phyloP scores from a whole-genome alignment of 139 green algal genomes.

The Chlorella sp. region DNA sequence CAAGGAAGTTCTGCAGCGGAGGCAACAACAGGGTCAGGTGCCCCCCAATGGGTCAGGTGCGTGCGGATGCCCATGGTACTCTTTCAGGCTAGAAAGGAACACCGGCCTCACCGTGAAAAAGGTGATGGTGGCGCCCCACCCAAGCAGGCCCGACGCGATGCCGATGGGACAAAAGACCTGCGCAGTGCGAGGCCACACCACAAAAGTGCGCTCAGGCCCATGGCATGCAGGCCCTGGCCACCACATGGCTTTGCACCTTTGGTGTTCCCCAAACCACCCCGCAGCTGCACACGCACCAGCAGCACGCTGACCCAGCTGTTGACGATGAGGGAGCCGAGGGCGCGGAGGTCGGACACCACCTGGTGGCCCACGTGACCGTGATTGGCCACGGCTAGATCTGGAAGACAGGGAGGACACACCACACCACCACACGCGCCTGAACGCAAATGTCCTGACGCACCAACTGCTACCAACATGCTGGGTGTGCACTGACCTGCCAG shows the following conservation, averaged over 20 bases:
- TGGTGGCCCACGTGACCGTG: too few relatives aligned
- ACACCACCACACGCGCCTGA: too few relatives aligned
- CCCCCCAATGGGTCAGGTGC: background rate
- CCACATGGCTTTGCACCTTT: background rate
- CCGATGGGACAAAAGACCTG: background rate
- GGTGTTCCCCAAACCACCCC: background rate
- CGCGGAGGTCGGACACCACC: background rate
- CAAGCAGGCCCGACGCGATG: background rate
- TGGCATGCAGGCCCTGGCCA: background rate
- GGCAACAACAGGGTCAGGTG: background rate
- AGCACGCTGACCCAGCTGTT: background rate
- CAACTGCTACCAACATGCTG: too few relatives aligned
- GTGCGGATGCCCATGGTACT: background rate
- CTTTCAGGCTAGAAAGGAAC: too few relatives aligned
- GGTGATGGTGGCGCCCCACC: background rate
- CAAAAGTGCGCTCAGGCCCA: background rate
- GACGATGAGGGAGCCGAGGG: background rate
- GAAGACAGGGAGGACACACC: too few relatives aligned
- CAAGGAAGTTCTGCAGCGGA: background rate
- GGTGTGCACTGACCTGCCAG: too few relatives aligned
- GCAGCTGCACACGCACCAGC: background rate
- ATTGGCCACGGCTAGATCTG: too few relatives aligned
- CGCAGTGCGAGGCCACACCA: background rate
- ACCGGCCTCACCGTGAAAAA: background rate
- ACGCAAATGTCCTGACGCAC: too few relatives aligned